phyloP scores from a whole-genome alignment of 805 yeast species.

The Martiniozyma abietophila region DNA sequence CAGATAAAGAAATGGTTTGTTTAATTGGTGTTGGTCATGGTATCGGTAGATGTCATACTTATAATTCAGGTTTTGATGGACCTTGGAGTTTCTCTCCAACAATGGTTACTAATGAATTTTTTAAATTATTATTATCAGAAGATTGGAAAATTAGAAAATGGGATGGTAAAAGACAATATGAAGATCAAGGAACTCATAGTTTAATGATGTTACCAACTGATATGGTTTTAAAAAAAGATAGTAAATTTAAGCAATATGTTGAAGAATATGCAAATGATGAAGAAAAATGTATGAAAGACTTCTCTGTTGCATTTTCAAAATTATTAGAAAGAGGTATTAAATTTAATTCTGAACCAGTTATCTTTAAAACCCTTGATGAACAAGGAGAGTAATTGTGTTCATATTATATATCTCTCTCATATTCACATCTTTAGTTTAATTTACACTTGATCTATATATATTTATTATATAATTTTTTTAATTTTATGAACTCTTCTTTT shows the following conservation, averaged over 20 bases:
- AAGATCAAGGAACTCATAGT: constrained; percentile 46
- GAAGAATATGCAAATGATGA: constrained; percentile 41
- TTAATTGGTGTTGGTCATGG: constrained; percentile 40
- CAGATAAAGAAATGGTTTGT: constrained; percentile 37
- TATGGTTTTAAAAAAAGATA: constrained; percentile 41
- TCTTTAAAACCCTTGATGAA: constrained; percentile 62
- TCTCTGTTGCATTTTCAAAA: constrained; percentile 35
- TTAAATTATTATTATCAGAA: constrained; percentile 40
- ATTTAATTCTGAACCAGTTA: constrained; percentile 37
- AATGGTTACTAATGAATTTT: constrained; percentile 67
- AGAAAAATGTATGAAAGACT: constrained; percentile 40
- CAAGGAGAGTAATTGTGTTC: constrained; percentile 31
- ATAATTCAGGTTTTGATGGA: constrained; percentile 73
- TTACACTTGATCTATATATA: neutral
- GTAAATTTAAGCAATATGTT: constrained; percentile 35
- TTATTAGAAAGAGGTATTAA: constrained; percentile 66
- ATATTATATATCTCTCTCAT: neutral
- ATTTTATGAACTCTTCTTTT: too few species aligned
- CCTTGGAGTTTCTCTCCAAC: constrained; percentile 86
- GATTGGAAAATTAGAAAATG: constrained; percentile 53
- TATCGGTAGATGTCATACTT: constrained; percentile 38
- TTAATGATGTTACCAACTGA: constrained; percentile 56
- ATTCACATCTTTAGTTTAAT: neutral
- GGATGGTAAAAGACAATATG: constrained; percentile 56
- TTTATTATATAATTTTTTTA: neutral